Conservation (phyloP, 768 basidiomycete species). For the Boletellus ananas region DNA sequence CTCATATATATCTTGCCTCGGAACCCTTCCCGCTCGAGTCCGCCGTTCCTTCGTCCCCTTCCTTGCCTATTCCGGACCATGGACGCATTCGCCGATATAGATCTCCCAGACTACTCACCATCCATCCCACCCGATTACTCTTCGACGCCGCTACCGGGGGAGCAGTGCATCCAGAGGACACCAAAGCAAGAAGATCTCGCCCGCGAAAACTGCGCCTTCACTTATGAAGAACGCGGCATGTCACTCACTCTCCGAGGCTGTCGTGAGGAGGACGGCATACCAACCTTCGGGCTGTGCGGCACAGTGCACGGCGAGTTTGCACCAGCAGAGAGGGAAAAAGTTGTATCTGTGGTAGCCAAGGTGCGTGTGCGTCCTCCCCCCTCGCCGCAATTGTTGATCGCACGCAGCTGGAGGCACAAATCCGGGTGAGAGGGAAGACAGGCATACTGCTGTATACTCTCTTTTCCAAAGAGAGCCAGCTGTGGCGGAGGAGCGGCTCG, state of each 20-base stretch:
- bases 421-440: conserved; percentile 15
- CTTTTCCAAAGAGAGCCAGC: conserved; percentile 21
- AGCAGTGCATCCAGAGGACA: conserved; percentile 50
- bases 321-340: conserved; percentile 22
- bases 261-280: conserved; percentile 29
- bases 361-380: conserved; percentile 10
- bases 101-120: conserved; percentile 51
- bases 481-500: conserved; percentile 22
- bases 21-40: not conserved
- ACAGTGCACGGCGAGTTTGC: conserved; percentile 29
- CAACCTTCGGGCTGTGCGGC: conserved; percentile 30
- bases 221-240: conserved; percentile 29
- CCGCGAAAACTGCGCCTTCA: conserved; percentile 26
- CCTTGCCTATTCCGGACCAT: conserved; percentile 4
- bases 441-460: conserved; percentile 11
- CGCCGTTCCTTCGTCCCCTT: conserved; percentile 1
- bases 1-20: conserved; percentile 19
- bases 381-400: not conserved
- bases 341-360: conserved; percentile 27
- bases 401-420: conserved; percentile 23
- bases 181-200: conserved; percentile 18
- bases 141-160: conserved; percentile 46
- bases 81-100: conserved; percentile 10
- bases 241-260: conserved; percentile 28
- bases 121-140: conserved; percentile 59